Evolutionary conservation across 2,329 filamentous ascomycete genomes (phyloP), one percentile per base, ranked within the genome.

Genomic region (Colletotrichum acutatum): DNA sequence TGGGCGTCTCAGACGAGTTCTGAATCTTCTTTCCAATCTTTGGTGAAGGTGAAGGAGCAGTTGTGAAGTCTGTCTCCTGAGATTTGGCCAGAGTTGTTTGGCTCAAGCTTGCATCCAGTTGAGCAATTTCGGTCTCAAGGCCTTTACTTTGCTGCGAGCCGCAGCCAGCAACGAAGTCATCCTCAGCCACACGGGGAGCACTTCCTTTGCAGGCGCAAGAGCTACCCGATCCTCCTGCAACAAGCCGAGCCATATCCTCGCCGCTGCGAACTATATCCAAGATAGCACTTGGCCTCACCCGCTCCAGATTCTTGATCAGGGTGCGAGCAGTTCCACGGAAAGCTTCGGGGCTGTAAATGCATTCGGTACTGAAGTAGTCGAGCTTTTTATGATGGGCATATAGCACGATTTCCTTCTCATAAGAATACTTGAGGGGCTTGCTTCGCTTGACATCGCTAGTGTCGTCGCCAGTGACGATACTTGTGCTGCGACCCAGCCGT

Each of bases 291-390:
- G 97, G 96, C 2, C 97, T 89, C 8, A 99, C 94, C 77, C 93
- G 93, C 83, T 99, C 97, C 37, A 99, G 86, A 77, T 96, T 97
- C 85, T 99, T 99, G 82, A 99, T 98, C 71, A 99, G 84, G 30
- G 92, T 94, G 75, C 97, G 90, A 2, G 97, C 97, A 76, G 94
- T 98, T 3, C 97, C 97, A 72, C 97, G 90, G 80, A 99, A 99
- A 2, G 97, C 97, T 83, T 99, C 97, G 0, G 97, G 97, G 66
- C 95, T 98, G 86, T 99, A 99, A 74, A 99, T 95, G 86, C 97
- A 99, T 84, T 99, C 97, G 0, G 97, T 99, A 79, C 92, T 98
- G 84, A 99, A 99, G 84, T 99, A 99, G 81, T 98, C 95, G 75
- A 99, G 87, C 82, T 95, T 95, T 83, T 97, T 97, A 86, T 99